Evolutionary conservation across 2,329 filamentous ascomycete genomes (phyloP).

Genomic region (Gnomoniopsis smithogilvyi): DNA sequence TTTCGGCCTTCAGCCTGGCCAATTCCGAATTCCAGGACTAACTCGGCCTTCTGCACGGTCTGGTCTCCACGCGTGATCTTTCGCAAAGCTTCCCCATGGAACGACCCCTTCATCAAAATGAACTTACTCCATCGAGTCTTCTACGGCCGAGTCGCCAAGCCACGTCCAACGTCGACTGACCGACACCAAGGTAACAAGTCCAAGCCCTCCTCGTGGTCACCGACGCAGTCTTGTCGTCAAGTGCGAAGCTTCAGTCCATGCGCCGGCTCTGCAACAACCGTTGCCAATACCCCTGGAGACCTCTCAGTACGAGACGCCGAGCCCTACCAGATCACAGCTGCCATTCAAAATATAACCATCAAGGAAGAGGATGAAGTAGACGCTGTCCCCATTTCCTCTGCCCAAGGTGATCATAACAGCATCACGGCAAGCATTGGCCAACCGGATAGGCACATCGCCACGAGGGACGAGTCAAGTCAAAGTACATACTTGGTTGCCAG

Average conservation of each 20-base stretch:
- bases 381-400: neutral
- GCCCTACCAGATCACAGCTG: neutral
- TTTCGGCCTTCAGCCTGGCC: no score
- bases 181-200: neutral
- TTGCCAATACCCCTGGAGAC: neutral
- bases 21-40: no score
- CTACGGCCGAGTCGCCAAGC: slow-evolving; percentile 7
- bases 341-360: neutral
- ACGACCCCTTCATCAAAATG: neutral
- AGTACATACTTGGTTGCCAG: neutral
- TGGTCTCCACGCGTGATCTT: neutral
- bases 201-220: neutral
- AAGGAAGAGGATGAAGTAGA: slow-evolving; percentile 11
- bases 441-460: neutral
- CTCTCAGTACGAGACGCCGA: neutral
- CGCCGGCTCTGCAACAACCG: neutral
- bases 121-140: neutral
- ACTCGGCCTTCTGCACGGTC: neutral
- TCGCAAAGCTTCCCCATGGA: neutral
- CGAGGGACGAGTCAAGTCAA: neutral
- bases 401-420: neutral
- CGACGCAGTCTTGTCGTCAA: neutral
- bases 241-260: neutral
- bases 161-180: neutral
- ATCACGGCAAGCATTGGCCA: neutral